Evolutionary conservation across 768 basidiomycete genomes (phyloP), one percentile per base, ranked within the genome.

Genomic region (Amanita subjunquillea): DNA sequence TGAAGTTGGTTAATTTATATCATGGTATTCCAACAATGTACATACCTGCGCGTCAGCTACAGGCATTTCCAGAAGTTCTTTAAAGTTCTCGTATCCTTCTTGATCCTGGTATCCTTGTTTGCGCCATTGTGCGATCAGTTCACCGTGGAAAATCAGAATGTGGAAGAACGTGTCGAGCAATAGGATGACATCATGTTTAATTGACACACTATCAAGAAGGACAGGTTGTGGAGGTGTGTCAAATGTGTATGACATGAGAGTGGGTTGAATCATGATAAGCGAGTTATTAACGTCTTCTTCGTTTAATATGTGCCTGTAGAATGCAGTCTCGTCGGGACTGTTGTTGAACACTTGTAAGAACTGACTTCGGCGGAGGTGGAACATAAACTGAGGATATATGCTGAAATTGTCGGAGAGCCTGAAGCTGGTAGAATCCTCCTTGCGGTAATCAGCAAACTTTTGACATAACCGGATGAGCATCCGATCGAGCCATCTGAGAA

Each of bases 301-400:
- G 66, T 97, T 93, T 40, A 98, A 72, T 37, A 96, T 80, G 67
- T 97, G 96, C 58, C 94, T 95, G 68, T 97, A 98, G 76, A 95
- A 98, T 12, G 94, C 96, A 17, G 94, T 97, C 73, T 99, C 96
- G 66, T 99, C 96, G 6, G 96, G 96, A 76, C 91, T 94, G 75
- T 97, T 99, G 69, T 98, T 98, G 72, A 98, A 98, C 51, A 98
- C 94, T 69, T 99, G 96, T 65, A 99, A 74, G 75, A 99, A 98
- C 70, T 98, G 95, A 77, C 90, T 92, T 65, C 96, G 75, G 54
- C 95, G 78, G 56, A 99, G 69, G 70, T 99, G 96, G 84, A 98
- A 99, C 96, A 98, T 99, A 75, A 99, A 99, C 65, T 98, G 96
- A 13, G 96, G 96, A 67, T 99, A 99, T 61, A 99, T 97, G 65